Evolutionary conservation across 2,329 filamentous ascomycete species (phyloP).

Genomic region (Fusarium mangiferae): DNA sequence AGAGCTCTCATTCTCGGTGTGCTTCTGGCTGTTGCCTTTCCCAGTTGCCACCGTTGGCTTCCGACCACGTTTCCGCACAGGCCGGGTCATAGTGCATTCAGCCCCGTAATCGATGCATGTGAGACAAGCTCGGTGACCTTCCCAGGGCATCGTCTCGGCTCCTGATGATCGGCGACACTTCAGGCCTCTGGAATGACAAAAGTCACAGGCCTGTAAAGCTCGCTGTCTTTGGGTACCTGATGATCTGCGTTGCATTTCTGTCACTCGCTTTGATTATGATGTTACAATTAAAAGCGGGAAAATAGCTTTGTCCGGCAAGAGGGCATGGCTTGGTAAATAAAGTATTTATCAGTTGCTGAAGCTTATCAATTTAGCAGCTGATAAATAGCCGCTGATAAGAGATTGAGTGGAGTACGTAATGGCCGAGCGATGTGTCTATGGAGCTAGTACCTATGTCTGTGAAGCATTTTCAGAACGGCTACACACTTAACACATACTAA

Average conservation of each 20-base stretch:
- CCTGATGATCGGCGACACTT: neutral
- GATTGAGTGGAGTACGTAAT: neutral
- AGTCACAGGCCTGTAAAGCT: neutral
- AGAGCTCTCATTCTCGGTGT: accelerated
- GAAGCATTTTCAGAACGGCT: too few species aligned
- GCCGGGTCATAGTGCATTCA: neutral
- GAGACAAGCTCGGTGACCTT: neutral
- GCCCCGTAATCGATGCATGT: neutral
- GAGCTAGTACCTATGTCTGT: too few species aligned
- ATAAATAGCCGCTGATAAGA: neutral
- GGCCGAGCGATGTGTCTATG: neutral
- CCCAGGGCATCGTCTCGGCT: too few species aligned
- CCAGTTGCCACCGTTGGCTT: neutral
- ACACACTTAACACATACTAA: too few species aligned
- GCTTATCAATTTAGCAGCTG: slow-evolving; percentile 4
- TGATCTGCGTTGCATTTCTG: neutral
- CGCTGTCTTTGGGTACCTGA: neutral
- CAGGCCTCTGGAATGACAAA: neutral
- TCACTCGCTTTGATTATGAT: too few species aligned
- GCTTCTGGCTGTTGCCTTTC: neutral
- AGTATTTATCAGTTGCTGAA: neutral
- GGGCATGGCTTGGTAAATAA: too few species aligned
- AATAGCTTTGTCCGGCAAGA: accelerated
- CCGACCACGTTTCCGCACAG: neutral
- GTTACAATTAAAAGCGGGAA: neutral